phyloP scores from a whole-genome alignment of 2,329 filamentous ascomycete species.

The Cyanodermella asteris region DNA sequence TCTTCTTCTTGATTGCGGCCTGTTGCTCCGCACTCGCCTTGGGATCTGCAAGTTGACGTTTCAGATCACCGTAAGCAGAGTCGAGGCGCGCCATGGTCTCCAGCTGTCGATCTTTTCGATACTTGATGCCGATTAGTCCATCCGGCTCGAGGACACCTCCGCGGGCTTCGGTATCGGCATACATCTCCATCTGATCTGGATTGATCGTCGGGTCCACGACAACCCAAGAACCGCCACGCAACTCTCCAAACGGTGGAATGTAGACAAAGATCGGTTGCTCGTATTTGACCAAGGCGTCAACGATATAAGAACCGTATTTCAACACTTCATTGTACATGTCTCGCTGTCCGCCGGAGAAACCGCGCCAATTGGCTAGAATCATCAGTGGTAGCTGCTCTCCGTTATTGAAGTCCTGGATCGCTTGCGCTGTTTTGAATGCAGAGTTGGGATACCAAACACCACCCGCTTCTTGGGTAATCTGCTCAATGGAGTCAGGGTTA shows the following conservation, averaged over 20 bases:
- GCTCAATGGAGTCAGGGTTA: slow-evolving; percentile 95
- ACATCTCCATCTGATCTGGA: slow-evolving; percentile 95
- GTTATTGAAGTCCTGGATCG: slow-evolving; percentile 97
- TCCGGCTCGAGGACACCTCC: slow-evolving; percentile 96
- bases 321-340: slow-evolving; percentile 99
- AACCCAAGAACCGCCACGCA: slow-evolving; percentile 98
- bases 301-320: slow-evolving; percentile 98
- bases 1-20: slow-evolving; percentile 59
- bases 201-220: slow-evolving; percentile 98
- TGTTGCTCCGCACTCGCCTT: slow-evolving; percentile 51
- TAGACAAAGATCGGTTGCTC: slow-evolving; percentile 98
- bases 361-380: slow-evolving; percentile 99
- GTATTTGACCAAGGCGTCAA: slow-evolving; percentile 93
- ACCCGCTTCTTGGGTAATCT: slow-evolving; percentile 82
- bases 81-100: slow-evolving; percentile 94
- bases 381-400: slow-evolving; percentile 95
- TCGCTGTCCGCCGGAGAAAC: slow-evolving; percentile 97
- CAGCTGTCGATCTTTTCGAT: slow-evolving; percentile 88
- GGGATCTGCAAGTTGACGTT: slow-evolving; percentile 50
- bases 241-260: slow-evolving; percentile 88
- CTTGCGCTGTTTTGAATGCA: slow-evolving; percentile 97
- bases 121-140: slow-evolving; percentile 97
- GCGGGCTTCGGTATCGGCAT: slow-evolving; percentile 81
- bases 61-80: slow-evolving; percentile 58
- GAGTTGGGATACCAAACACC: slow-evolving; percentile 99